Evolutionary conservation across 164 flowering plant genomes (phyloP).

Genomic region (Chloranthus sessilifolius): DNA sequence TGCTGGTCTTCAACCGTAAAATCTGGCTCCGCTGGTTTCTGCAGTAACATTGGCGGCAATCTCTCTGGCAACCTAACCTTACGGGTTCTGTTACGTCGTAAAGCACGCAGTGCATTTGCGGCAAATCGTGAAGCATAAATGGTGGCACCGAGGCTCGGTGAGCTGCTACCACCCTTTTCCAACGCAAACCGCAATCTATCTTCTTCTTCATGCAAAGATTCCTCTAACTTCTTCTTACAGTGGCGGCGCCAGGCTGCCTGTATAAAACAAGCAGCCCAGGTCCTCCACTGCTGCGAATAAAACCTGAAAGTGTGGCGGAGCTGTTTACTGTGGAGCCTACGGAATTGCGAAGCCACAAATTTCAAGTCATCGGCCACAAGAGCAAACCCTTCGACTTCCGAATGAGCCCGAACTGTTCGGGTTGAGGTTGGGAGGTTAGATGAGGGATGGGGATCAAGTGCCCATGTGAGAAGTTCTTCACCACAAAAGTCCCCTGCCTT

Average conservation of each 20-base stretch:
- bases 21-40: constrained; percentile 57
- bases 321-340: constrained; percentile 90
- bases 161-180: constrained; percentile 38
- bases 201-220: constrained; percentile 63
- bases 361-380: constrained; percentile 77
- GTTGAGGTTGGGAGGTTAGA: constrained; percentile 87
- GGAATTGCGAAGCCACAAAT: constrained; percentile 82
- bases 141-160: constrained; percentile 80
- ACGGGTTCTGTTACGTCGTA: constrained; percentile 26
- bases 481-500: constrained; percentile 97
- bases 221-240: constrained; percentile 61
- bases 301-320: constrained; percentile 85
- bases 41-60: constrained; percentile 35
- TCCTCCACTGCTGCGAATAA: constrained; percentile 95
- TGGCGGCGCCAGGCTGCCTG: constrained; percentile 92
- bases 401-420: constrained; percentile 68
- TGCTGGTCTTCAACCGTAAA: constrained; percentile 26
- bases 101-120: constrained; percentile 50
- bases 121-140: constrained; percentile 81
- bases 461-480: constrained; percentile 97
- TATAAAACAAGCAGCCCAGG: constrained; percentile 94
- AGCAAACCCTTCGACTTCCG: constrained; percentile 92
- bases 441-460: constrained; percentile 73
- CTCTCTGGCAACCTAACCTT: constrained; percentile 35
- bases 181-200: constrained; percentile 58